Evolutionary conservation across 2,329 filamentous ascomycete genomes (phyloP).

Genomic region (Ilyonectria mors-panacis): DNA sequence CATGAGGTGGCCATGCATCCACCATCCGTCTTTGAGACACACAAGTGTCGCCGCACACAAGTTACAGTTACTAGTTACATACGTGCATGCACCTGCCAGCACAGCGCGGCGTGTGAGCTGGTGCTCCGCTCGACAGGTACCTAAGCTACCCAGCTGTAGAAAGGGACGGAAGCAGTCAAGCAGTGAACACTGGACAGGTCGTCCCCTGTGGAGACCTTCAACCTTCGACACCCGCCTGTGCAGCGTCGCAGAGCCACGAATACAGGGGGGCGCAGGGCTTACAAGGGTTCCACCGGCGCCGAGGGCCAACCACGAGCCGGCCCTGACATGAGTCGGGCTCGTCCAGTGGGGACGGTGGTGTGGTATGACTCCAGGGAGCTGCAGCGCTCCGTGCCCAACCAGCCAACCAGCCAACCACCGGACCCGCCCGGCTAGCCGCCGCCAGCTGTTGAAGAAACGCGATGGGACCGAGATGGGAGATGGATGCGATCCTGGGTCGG

Average conservation of each 20-base stretch:
- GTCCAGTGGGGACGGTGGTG: constrained; percentile 2
- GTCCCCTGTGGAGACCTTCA: constrained; percentile 19
- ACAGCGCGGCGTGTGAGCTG: background rate
- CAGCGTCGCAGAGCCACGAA: constrained; percentile 18
- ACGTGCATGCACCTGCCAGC: background rate
- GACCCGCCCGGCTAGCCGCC: constrained; percentile 39
- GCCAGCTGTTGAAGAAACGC: constrained; percentile 29
- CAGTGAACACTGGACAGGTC: constrained; percentile 9
- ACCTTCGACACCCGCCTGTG: background rate
- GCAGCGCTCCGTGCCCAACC: constrained; percentile 28
- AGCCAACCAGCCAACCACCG: constrained; percentile 31
- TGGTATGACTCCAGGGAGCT: constrained; percentile 24
- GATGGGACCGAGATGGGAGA: constrained; percentile 1
- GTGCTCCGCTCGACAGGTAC: constrained; percentile 4
- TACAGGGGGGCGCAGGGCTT: constrained; percentile 24
- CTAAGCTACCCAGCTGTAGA: constrained; percentile 4
- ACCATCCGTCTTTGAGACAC: background rate
- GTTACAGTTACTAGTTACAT: background rate
- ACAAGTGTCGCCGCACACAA: background rate
- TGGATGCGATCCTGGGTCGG: background rate
- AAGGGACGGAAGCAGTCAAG: background rate
- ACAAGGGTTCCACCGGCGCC: background rate
- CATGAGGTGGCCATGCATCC: constrained; percentile 28
- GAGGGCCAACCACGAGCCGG: constrained; percentile 3
- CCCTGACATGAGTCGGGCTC: constrained; percentile 6